These are phyloP conservation scores for Plantago elongata DNA, from an alignment of 257 asterid species.

Conservation along the genomic window DNA sequence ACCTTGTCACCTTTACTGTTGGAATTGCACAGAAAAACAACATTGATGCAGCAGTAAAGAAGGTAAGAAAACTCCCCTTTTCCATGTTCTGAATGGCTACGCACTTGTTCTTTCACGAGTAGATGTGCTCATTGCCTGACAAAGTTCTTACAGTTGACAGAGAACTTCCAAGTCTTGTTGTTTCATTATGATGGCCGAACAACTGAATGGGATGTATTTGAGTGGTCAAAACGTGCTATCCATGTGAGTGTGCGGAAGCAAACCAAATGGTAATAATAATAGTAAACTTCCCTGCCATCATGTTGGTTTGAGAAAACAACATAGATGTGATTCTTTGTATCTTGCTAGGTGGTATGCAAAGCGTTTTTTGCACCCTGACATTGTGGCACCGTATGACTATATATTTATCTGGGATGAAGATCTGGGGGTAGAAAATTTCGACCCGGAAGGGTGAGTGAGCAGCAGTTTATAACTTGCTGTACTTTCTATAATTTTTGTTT, in stretches of 20 bases:
- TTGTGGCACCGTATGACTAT: slow-evolving; percentile 77
- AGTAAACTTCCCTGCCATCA: not conserved
- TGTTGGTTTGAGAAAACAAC: slow-evolving; percentile 4
- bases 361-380: slow-evolving; percentile 86
- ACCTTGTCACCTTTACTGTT: slow-evolving; percentile 85
- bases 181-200: slow-evolving; percentile 91
- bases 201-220: slow-evolving; percentile 90
- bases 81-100: not conserved
- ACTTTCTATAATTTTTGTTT: not conserved
- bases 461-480: slow-evolving; percentile 8
- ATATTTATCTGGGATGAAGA: slow-evolving; percentile 95
- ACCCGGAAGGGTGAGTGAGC: slow-evolving; percentile 82
- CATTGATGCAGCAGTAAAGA: slow-evolving; percentile 84
- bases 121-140: slow-evolving; percentile 20
- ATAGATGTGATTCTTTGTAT: not conserved
- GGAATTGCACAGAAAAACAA: slow-evolving; percentile 71
- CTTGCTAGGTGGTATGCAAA: slow-evolving; percentile 86
- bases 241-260: slow-evolving; percentile 75
- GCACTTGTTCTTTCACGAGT: slow-evolving; percentile 1
- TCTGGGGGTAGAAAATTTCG: slow-evolving; percentile 73
- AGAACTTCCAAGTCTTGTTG: slow-evolving; percentile 69
- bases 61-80: slow-evolving; percentile 33
- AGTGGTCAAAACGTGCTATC: slow-evolving; percentile 87
- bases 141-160: slow-evolving; percentile 64
- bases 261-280: slow-evolving; percentile 62